These are phyloP conservation scores for Hemisphaericaspora xylofermentans DNA, from an alignment of 1,139 yeast genomes.

Conservation along the genomic window DNA sequence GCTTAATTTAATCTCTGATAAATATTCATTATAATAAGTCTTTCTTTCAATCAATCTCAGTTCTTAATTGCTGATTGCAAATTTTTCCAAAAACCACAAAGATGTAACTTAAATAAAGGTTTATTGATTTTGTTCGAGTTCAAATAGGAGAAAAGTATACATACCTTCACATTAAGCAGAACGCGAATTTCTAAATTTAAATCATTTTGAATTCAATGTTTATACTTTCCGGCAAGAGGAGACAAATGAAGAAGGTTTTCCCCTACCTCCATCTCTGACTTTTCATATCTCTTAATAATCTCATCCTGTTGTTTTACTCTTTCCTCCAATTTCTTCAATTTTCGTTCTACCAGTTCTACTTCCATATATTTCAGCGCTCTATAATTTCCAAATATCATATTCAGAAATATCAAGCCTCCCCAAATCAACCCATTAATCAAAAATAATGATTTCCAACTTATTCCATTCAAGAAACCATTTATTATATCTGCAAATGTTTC, in stretches of 20 bases:
- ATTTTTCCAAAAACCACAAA: too few species aligned
- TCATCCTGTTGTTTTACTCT: constrained; percentile 16
- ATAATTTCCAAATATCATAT: constrained; percentile 22
- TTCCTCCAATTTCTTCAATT: constrained; percentile 14
- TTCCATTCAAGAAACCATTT: constrained; percentile 72
- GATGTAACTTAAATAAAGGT: too few species aligned
- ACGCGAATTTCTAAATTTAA: too few species aligned
- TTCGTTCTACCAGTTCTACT: constrained; percentile 5
- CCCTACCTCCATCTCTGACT: constrained; percentile 1
- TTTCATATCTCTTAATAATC: constrained; percentile 10
- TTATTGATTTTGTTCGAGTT: too few species aligned
- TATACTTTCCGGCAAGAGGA: background rate
- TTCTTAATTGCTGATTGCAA: too few species aligned
- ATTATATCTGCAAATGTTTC: constrained; percentile 80
- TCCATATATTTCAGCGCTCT: constrained; percentile 9
- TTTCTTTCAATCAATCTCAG: too few species aligned
- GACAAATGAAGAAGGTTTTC: background rate
- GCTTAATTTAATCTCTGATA: too few species aligned
- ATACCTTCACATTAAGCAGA: background rate
- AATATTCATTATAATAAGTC: too few species aligned
- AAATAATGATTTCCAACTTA: constrained; percentile 71
- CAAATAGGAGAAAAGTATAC: too few species aligned
- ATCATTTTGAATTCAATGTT: background rate
- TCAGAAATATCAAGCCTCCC: constrained; percentile 23
- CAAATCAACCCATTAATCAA: constrained; percentile 25